These are phyloP conservation scores for Mycena alexandri DNA, from an alignment of 768 basidiomycete species.

Conservation along the genomic window DNA sequence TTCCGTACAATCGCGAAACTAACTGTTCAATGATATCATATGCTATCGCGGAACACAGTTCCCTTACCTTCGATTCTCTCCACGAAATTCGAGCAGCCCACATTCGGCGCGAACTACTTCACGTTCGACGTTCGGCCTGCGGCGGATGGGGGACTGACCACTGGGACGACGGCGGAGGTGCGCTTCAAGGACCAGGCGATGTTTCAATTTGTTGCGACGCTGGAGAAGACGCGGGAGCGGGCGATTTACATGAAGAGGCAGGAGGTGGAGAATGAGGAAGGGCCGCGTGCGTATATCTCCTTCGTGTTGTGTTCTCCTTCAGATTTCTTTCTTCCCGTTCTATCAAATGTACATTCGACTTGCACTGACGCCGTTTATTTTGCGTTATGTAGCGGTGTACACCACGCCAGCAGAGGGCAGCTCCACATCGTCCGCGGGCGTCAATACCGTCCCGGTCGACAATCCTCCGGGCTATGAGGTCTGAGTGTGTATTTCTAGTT, in stretches of 20 bases:
- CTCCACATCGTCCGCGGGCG: conserved; percentile 56
- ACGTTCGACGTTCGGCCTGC: conserved; percentile 76
- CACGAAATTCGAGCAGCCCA: conserved; percentile 82
- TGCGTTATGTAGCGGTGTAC: conserved; percentile 54
- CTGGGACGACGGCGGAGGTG: conserved; percentile 75
- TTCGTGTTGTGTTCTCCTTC: too few relatives aligned
- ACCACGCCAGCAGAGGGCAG: conserved; percentile 55
- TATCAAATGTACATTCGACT: too few relatives aligned
- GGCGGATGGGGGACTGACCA: conserved; percentile 72
- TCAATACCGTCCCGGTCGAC: conserved; percentile 59
- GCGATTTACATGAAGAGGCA: conserved; percentile 82
- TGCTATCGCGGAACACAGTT: conserved; percentile 44
- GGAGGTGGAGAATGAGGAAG: conserved; percentile 67
- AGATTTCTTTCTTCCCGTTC: too few relatives aligned
- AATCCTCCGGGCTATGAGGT: conserved; percentile 66
- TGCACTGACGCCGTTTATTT: not conserved
- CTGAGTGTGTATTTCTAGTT: conserved; percentile 39
- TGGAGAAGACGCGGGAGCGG: conserved; percentile 84
- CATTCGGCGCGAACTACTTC: conserved; percentile 77
- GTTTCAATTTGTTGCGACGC: conserved; percentile 77
- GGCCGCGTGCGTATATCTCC: conserved; percentile 64
- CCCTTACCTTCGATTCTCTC: conserved; percentile 75
- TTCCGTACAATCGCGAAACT: too few relatives aligned
- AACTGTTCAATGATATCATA: too few relatives aligned
- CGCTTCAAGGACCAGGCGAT: conserved; percentile 76